phyloP scores from a whole-genome alignment of 495 filamentous ascomycete genomes.

The Podospora appendiculata region DNA sequence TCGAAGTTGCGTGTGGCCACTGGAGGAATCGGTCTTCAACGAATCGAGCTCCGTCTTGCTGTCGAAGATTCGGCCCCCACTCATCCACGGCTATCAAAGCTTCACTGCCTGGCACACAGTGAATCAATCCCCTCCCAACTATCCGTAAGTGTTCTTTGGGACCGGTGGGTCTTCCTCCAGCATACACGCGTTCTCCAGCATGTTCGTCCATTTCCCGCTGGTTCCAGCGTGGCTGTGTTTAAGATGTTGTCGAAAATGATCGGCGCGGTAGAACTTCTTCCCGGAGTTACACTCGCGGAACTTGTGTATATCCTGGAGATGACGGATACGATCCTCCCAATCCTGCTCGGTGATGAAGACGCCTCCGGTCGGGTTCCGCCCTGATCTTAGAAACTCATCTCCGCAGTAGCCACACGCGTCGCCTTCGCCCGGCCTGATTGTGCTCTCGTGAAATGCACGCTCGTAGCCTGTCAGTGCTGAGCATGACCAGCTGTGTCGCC shows the following conservation, averaged over 20 bases:
- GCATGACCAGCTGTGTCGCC: constrained; percentile 97
- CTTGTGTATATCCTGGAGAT: constrained; percentile 87
- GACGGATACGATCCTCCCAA: constrained; percentile 78
- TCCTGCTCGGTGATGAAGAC: constrained; percentile 44
- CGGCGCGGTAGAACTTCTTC: constrained; percentile 96
- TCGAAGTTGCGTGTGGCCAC: no score
- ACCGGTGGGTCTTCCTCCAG: constrained; percentile 62
- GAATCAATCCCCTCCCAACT: no score
- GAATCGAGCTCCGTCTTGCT: no score
- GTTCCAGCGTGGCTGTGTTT: constrained; percentile 97
- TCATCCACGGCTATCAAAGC: no score
- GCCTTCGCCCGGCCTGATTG: constrained; percentile 45
- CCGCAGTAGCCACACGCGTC: constrained; percentile 96
- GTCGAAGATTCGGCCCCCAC: no score
- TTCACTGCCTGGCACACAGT: no score
- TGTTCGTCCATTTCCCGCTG: constrained; percentile 98
- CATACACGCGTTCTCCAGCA: constrained; percentile 95
- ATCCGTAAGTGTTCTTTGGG: background rate
- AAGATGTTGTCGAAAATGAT: constrained; percentile 96
- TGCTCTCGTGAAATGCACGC: constrained; percentile 79
- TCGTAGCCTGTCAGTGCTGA: constrained; percentile 71
- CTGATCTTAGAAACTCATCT: constrained; percentile 72
- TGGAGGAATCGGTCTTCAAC: no score
- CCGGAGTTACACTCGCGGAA: constrained; percentile 96
- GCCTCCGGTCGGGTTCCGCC: constrained; percentile 23